Conservation (phyloP, 1,139 yeast species). For the Diutina sp. region DNA sequence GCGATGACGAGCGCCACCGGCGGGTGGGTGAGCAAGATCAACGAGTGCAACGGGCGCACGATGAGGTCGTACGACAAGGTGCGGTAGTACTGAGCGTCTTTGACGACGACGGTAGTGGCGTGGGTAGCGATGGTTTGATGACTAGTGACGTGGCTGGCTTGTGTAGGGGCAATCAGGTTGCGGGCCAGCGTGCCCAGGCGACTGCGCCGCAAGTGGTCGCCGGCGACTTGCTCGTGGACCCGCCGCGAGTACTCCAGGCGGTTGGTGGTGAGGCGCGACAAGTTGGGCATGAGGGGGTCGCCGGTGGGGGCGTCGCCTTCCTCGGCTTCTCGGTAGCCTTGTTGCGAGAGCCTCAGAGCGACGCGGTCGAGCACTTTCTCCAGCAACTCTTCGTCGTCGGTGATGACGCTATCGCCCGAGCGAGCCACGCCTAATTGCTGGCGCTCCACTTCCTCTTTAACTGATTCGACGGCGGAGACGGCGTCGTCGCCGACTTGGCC, state of each 20-base stretch:
- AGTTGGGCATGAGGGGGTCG: slow-evolving; percentile 27
- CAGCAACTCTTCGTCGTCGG: background rate
- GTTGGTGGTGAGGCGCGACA: slow-evolving; percentile 24
- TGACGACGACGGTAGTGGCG: background rate
- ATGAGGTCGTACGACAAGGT: slow-evolving; percentile 24
- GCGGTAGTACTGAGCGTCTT: background rate
- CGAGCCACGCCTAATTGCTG: background rate
- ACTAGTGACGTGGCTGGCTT: too few relatives aligned
- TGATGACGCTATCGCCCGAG: background rate
- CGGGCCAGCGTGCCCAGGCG: background rate
- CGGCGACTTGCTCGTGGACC: slow-evolving; percentile 12
- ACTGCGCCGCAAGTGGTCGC: background rate
- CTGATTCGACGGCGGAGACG: background rate
- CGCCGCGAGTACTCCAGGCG: slow-evolving; percentile 20
- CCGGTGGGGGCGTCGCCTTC: slow-evolving; percentile 16
- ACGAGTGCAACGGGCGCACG: slow-evolving; percentile 36
- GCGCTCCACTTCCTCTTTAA: background rate
- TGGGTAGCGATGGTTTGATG: background rate
- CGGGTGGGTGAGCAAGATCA: slow-evolving; percentile 48
- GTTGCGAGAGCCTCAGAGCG: background rate
- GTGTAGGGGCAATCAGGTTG: background rate
- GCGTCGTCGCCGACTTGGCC: background rate
- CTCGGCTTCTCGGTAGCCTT: background rate
- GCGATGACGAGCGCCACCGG: slow-evolving; percentile 56
- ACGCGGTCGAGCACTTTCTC: background rate